Evolutionary conservation across 2,329 filamentous ascomycete genomes (phyloP), one percentile per base, ranked within the genome.

Genomic region (Fusarium keratoplasticum): DNA sequence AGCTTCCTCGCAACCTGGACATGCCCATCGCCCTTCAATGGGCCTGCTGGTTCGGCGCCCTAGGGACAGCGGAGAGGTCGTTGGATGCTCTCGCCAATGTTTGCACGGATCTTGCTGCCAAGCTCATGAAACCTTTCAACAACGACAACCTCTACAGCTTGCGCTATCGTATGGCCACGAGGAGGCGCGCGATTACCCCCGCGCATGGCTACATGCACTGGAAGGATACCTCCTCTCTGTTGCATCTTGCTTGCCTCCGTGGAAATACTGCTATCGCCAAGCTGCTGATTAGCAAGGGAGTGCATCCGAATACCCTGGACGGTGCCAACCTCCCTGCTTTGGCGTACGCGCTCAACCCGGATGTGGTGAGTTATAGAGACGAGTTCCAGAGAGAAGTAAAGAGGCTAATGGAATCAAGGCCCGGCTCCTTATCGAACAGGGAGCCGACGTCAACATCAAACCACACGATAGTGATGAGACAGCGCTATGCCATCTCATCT

Each of bases 21-120:
- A 71, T 67, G 20, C 73, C 73, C 20, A 54, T 69, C 11, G 58
- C 61, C 33, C 54, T 75, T 11, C 70, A 65, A 29, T 75, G 73
- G 73, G 73, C 67, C 14, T 69, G 73, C 25, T 75, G 73, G 73
- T 75, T 69, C 29, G 70, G 73, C 14, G 67, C 57, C 9, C 33
- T 76, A 20, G 29, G 61, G 13, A 18, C 64, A n/a, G 61, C 54
- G 35, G 59, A 74, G 59, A n/a, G 36, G 27, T 76, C 73, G 1
- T 54, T 76, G 9, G 33, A 64, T 40, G 59, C 59, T 31, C 25
- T 73, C 6, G 16, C 25, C 7, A 63, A 27, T 27, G 47, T 18
- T 22, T 47, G 59, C 8, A 22, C 52, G 18, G 20, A 71, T 40
- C 22, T 71, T 18, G 22, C 50, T 14, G 13, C 14, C 3, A 76